A percentile compares a stretch with the other conserved stretches of the same genome.
These are phyloP conservation scores for Dunaliella salina DNA, from an alignment of 163 green algal species.

Conservation along the genomic window DNA sequence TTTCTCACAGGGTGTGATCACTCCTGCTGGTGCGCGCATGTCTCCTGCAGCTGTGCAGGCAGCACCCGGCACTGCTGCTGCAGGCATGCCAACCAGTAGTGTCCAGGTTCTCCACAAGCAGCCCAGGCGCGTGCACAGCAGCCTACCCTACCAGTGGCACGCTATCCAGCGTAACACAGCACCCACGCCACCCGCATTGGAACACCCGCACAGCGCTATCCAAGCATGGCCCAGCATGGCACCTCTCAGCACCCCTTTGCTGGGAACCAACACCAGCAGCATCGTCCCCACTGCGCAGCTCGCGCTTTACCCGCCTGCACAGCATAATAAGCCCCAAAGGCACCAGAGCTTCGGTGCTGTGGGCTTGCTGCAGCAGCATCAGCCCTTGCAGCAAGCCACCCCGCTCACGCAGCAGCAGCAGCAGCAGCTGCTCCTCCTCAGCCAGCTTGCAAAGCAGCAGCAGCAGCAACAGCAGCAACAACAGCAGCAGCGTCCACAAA, in stretches of 20 bases:
- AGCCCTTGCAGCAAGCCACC: not conserved
- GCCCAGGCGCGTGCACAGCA: not conserved
- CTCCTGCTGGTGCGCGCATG: not conserved
- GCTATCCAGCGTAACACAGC: no score
- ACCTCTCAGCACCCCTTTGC: no score
- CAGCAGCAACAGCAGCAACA: not conserved
- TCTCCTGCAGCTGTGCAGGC: not conserved
- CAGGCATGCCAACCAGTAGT: not conserved
- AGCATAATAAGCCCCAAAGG: no score
- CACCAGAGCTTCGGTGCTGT: not conserved
- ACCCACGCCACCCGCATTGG: no score
- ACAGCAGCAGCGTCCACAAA: not conserved
- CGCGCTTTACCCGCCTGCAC: no score
- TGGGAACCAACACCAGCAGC: no score
- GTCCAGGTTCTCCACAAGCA: not conserved
- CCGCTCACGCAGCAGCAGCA: not conserved
- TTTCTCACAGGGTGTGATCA: not conserved
- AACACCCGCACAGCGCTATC: no score
- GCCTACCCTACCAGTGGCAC: not conserved
- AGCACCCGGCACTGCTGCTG: not conserved
- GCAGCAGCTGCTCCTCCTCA: not conserved
- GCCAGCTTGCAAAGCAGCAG: conserved; percentile 1
- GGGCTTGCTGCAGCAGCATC: not conserved
- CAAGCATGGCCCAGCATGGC: no score
- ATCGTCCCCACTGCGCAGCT: no score